Conservation (phyloP, 1,139 yeast genomes). For the Scheffersomyces segobiensis region DNA sequence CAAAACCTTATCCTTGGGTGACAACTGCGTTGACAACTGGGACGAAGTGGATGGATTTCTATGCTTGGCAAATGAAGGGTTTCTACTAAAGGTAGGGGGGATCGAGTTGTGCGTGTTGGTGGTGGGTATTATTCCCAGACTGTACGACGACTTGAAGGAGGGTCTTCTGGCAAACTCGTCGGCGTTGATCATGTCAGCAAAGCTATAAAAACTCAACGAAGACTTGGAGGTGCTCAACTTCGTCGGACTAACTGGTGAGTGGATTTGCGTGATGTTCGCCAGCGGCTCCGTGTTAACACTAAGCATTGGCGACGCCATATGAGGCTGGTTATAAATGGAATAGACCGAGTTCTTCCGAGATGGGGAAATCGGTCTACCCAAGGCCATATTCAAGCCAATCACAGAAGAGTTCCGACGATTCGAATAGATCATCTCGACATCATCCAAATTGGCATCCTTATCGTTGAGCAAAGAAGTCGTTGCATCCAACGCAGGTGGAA, state of each 20-base stretch:
- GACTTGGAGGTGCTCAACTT: conserved; percentile 44
- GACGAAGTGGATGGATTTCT: conserved; percentile 13
- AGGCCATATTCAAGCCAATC: conserved; percentile 59
- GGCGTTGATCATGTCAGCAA: conserved; percentile 73
- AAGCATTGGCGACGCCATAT: conserved; percentile 5
- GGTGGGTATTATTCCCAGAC: conserved; percentile 30
- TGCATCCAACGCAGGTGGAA: conserved; percentile 84
- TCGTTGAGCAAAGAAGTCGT: conserved; percentile 65
- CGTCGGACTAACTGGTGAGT: conserved; percentile 37
- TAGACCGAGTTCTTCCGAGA: conserved; percentile 43
- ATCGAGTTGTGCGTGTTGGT: conserved; percentile 3
- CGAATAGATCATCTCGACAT: conserved; percentile 68
- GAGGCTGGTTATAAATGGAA: conserved; percentile 26
- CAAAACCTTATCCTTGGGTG: conserved; percentile 23
- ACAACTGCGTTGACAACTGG: conserved; percentile 21
- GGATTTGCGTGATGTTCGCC: conserved; percentile 14
- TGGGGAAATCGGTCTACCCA: conserved; percentile 47
- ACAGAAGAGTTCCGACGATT: conserved; percentile 64
- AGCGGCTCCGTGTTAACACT: neutral
- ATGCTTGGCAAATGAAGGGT: conserved; percentile 12
- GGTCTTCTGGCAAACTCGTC: conserved; percentile 66
- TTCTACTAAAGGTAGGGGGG: conserved; percentile 7
- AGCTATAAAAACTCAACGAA: conserved; percentile 70
- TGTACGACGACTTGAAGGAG: conserved; percentile 37
- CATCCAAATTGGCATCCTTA: conserved; percentile 57